Base-by-base conservation (phyloP, 1,284 basidiomycete genomes). In the Veloporphyrellus conicus region DNA sequence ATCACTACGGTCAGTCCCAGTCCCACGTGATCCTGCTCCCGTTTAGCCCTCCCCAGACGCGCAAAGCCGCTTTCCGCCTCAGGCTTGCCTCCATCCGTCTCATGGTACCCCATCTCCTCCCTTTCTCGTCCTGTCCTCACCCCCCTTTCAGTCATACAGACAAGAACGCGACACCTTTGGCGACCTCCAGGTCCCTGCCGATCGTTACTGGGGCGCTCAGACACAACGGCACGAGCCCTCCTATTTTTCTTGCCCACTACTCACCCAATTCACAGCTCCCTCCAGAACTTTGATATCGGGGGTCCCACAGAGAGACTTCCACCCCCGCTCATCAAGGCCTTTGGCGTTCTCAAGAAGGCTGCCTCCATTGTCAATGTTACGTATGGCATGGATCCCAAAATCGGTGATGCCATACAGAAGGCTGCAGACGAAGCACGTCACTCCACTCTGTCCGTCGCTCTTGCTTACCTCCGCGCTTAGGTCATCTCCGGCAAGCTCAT, bases 231-330 rank as follows among this genome's bases (percentile, higher is more conserved):
- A 56, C 20, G 54, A 42, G 5, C 11, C 10, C n/a, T 15, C 19
- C 12, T 12, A 9, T 0, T 14, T 11, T 15, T 5, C 15, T 7
- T n/a, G 20, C 18, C 27, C 35, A 9, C 27, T 35, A 9, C 52
- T 55, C 39, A 66, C 29, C 45, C 36, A 7, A 3, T 37, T 10
- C 36, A 6, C 55, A 90, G 88, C 42, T 96, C 93, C 23, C 77
- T 99, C 56, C 89, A 94, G 71, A 99, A 99, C 73, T 99, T 99
- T 64, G 94, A 99, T 69, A 99, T 99, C 60, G 96, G 95, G 53
- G 96, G 96, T 33, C 82, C 87, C 23, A 75, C 88, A 6, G 96
- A 99, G 70, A 84, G 93, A 54, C 84, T 99, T 64, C 96, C 96
- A 3, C 81, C 82, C 27, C 93, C 95, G 16, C 76, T 99, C 47